phyloP scores from a whole-genome alignment of 176 grass and related monocot genomes.

The Miscanthus lutarioriparius region DNA sequence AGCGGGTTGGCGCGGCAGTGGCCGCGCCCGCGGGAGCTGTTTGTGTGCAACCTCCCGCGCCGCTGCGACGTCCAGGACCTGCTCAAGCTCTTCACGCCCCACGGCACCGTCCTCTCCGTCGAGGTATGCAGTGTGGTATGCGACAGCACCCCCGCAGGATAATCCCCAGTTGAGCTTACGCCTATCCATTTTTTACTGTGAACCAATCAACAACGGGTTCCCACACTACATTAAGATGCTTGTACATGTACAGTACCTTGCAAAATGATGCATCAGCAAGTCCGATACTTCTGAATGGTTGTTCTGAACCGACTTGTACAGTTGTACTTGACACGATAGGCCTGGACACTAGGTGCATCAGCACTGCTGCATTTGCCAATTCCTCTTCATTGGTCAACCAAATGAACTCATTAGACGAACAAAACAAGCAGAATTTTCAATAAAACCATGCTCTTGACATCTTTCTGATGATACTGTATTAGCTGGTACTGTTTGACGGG shows the following conservation, averaged over 20 bases:
- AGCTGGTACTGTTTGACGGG: neutral
- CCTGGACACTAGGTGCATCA: neutral
- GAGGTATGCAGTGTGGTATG: conserved; percentile 51
- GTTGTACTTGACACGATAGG: neutral
- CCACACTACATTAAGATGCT: neutral
- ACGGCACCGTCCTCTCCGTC: conserved; percentile 66
- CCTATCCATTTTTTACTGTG: neutral
- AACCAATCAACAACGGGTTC: neutral
- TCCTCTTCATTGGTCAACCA: neutral
- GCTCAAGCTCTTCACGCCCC: conserved; percentile 56
- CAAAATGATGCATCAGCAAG: neutral
- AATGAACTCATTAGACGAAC: neutral
- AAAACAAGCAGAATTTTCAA: neutral
- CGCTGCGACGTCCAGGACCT: conserved; percentile 52
- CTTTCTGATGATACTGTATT: neutral
- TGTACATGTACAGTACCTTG: neutral
- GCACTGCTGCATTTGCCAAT: neutral
- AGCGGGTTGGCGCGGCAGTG: conserved; percentile 31
- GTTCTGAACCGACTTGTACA: neutral
- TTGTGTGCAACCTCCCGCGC: conserved; percentile 72
- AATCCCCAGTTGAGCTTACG: neutral
- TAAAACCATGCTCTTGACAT: neutral
- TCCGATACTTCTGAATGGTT: conserved; percentile 1
- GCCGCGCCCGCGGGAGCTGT: conserved; percentile 59
- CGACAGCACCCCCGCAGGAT: neutral